Percentiles rank a stretch among this genome's conserved stretches.
These are phyloP conservation scores for Cotoneaster glaucophyllus DNA, from an alignment of 306 rosid genomes.

Conservation along the genomic window DNA sequence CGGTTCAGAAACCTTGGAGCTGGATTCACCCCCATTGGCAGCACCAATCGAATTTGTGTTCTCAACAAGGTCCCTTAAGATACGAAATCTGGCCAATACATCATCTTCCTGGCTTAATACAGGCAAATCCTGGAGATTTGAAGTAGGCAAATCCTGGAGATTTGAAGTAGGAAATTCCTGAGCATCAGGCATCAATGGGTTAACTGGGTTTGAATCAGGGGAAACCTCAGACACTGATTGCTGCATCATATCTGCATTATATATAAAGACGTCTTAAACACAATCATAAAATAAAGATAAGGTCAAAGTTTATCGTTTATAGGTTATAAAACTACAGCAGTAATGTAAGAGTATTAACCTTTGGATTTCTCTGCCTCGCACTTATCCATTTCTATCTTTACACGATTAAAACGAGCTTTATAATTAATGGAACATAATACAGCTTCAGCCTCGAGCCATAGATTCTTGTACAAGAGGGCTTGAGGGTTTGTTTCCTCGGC, in stretches of 20 bases:
- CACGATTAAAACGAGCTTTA: slow-evolving; percentile 63
- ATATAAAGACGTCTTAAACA: slow-evolving; percentile 27
- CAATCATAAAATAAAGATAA: slow-evolving; percentile 11
- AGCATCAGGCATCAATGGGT: slow-evolving; percentile 25
- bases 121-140: slow-evolving; percentile 20
- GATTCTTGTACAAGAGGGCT: slow-evolving; percentile 57
- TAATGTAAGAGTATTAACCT: slow-evolving; percentile 36
- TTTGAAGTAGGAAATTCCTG: slow-evolving; percentile 24
- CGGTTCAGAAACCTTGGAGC: slow-evolving; percentile 26
- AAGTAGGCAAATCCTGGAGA: slow-evolving; percentile 22
- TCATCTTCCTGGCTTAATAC: slow-evolving; percentile 24
- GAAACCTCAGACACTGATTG: slow-evolving; percentile 23
- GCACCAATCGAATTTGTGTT: slow-evolving; percentile 8
- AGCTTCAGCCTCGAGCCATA: slow-evolving; percentile 99
- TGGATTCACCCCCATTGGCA: slow-evolving; percentile 19
- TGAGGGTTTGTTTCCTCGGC: slow-evolving; percentile 47
- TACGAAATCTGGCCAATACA: slow-evolving; percentile 32
- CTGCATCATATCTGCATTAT: slow-evolving; percentile 29
- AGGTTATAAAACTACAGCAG: neutral
- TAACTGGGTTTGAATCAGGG: slow-evolving; percentile 26
- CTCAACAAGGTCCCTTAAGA: slow-evolving; percentile 26
- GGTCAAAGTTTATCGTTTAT: neutral
- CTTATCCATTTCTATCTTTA: slow-evolving; percentile 71
- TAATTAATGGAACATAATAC: slow-evolving; percentile 56
- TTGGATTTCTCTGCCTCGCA: slow-evolving; percentile 22